Conservation (phyloP, 2,329 filamentous ascomycete species). For the Aspergillus amoenus region DNA sequence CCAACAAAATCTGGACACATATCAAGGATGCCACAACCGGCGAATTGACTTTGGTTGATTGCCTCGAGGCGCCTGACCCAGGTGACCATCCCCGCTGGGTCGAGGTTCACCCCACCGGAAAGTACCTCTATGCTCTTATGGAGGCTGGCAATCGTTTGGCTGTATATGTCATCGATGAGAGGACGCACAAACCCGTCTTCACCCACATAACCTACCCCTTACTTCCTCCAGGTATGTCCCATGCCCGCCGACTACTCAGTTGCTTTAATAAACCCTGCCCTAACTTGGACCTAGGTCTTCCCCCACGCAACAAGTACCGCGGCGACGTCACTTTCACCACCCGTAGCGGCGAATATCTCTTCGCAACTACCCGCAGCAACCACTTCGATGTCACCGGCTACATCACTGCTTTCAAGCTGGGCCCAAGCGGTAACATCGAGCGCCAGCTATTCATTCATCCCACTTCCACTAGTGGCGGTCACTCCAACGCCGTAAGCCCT, state of each 20-base stretch:
- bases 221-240: slow-evolving; percentile 68
- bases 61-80: slow-evolving; percentile 67
- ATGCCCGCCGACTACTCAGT: background rate
- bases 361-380: slow-evolving; percentile 81
- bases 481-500: slow-evolving; percentile 83
- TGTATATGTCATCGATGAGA: slow-evolving; percentile 75
- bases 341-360: slow-evolving; percentile 70
- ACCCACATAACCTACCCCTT: slow-evolving; percentile 75
- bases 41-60: slow-evolving; percentile 67
- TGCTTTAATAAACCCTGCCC: background rate
- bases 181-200: slow-evolving; percentile 73
- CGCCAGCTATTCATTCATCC: slow-evolving; percentile 77
- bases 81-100: slow-evolving; percentile 86
- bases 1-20: slow-evolving; percentile 72
- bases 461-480: slow-evolving; percentile 81
- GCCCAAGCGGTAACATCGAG: slow-evolving; percentile 69
- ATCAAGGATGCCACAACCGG: slow-evolving; percentile 64
- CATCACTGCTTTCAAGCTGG: slow-evolving; percentile 74
- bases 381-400: slow-evolving; percentile 75
- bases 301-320: slow-evolving; percentile 64
- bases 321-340: slow-evolving; percentile 79
- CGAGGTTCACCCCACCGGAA: slow-evolving; percentile 73
- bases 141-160: slow-evolving; percentile 83
- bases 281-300: slow-evolving; percentile 26
- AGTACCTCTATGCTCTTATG: slow-evolving; percentile 83